Evolutionary conservation across 148 eudicot genomes (phyloP).

Genomic region (Vaccinium macrocarpon): DNA sequence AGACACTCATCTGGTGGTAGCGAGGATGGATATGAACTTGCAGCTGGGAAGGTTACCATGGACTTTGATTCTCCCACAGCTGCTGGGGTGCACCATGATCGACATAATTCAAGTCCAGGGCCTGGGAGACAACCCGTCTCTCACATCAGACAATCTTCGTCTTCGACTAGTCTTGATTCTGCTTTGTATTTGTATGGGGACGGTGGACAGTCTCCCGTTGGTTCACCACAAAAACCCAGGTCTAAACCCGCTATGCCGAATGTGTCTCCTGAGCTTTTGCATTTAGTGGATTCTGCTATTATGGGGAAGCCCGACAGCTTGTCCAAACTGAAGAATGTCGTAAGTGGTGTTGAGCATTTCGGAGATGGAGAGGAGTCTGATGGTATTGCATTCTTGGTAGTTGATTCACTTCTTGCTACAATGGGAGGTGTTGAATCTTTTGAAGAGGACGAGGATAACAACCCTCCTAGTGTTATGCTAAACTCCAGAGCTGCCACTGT

Average conservation of each 20-base stretch:
- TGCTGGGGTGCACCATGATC: conserved; percentile 36
- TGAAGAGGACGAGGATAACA: conserved; percentile 86
- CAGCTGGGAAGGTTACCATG: conserved; percentile 29
- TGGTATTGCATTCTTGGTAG: conserved; percentile 70
- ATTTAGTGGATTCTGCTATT: conserved; percentile 94
- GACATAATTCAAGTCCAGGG: conserved; percentile 42
- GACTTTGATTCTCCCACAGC: conserved; percentile 42
- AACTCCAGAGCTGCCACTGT: conserved; percentile 98
- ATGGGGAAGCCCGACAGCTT: conserved; percentile 98
- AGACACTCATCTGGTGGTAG: conserved; percentile 40
- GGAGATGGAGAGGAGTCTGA: conserved; percentile 62
- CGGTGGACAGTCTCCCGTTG: conserved; percentile 44
- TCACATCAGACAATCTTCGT: conserved; percentile 32
- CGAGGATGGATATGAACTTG: conserved; percentile 42
- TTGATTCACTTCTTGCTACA: conserved; percentile 95
- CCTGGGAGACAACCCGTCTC: conserved; percentile 28
- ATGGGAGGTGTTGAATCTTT: conserved; percentile 99
- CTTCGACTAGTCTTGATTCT: conserved; percentile 50
- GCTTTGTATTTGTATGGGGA: conserved; percentile 32
- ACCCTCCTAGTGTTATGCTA: conserved; percentile 98
- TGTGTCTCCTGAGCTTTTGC: conserved; percentile 94
- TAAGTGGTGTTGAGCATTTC: conserved; percentile 70
- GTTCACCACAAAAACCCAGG: conserved; percentile 62
- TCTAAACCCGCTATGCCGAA: conserved; percentile 66
- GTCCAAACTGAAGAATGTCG: conserved; percentile 77